Evolutionary conservation across 208 protist species (phyloP).

Genomic region (Histomonas meleagridis): DNA sequence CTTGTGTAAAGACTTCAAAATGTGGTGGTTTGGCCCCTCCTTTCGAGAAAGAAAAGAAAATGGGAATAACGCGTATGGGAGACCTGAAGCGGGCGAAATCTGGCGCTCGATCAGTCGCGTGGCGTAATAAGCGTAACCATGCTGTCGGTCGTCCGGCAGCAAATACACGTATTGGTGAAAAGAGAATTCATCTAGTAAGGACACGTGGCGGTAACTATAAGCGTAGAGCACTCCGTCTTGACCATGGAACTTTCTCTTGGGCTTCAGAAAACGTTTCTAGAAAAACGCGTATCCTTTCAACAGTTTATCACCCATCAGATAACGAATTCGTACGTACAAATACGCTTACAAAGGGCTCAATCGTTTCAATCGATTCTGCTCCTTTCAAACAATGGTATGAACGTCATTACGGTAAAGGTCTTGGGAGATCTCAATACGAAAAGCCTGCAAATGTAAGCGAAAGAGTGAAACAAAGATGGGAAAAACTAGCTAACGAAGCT

Average conservation of each 20-base stretch:
- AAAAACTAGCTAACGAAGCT: background rate
- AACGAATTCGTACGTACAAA: slow-evolving; percentile 33
- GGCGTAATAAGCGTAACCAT: slow-evolving; percentile 15
- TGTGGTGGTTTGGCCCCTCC: background rate
- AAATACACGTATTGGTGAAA: slow-evolving; percentile 28
- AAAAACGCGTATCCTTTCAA: slow-evolving; percentile 25
- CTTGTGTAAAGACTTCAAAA: no score
- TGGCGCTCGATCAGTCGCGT: background rate
- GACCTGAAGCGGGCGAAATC: slow-evolving; percentile 29
- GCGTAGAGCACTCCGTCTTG: background rate
- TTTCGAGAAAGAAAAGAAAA: background rate
- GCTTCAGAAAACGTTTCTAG: background rate
- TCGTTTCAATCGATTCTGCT: slow-evolving; percentile 31
- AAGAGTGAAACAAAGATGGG: background rate
- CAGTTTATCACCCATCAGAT: slow-evolving; percentile 1
- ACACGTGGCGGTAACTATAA: slow-evolving; percentile 30
- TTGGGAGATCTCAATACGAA: background rate
- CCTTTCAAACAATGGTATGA: slow-evolving; percentile 33
- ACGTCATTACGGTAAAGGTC: background rate
- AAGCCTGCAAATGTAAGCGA: background rate
- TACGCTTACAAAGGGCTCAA: background rate
- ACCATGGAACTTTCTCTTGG: slow-evolving; percentile 24
- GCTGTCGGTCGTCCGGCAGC: background rate
- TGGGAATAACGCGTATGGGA: slow-evolving; percentile 31
- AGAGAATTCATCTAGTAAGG: background rate